These are phyloP conservation scores for Candida sanyaensis DNA, from an alignment of 1,139 yeast species.

Conservation along the genomic window DNA sequence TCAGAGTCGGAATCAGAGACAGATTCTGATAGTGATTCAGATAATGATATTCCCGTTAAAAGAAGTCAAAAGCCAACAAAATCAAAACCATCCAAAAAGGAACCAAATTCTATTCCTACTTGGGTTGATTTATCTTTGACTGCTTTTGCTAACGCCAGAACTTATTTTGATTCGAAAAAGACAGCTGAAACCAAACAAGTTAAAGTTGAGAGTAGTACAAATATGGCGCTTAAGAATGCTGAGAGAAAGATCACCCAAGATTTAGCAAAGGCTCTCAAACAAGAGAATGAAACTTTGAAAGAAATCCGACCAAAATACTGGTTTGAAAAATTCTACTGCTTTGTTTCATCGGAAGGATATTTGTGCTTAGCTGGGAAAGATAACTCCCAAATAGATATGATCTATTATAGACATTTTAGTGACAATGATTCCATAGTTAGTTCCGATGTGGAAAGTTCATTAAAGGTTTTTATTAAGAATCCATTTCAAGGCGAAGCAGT, in stretches of 20 bases:
- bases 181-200: slow-evolving; percentile 76
- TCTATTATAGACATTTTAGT: slow-evolving; percentile 75
- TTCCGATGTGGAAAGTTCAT: slow-evolving; percentile 74
- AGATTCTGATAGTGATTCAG: slow-evolving; percentile 28
- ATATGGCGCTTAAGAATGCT: slow-evolving; percentile 80
- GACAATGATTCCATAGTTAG: slow-evolving; percentile 73
- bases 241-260: slow-evolving; percentile 78
- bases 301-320: slow-evolving; percentile 74
- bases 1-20: slow-evolving; percentile 32
- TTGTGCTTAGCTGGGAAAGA: slow-evolving; percentile 88
- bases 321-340: slow-evolving; percentile 96
- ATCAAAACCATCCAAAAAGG: slow-evolving; percentile 1
- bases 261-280: slow-evolving; percentile 64
- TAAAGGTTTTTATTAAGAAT: slow-evolving; percentile 79
- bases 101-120: slow-evolving; percentile 36
- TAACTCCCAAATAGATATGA: slow-evolving; percentile 77
- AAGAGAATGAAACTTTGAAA: slow-evolving; percentile 62
- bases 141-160: slow-evolving; percentile 90
- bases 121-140: slow-evolving; percentile 69
- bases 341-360: slow-evolving; percentile 85
- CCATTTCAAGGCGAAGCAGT: slow-evolving; percentile 60
- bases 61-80: not conserved
- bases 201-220: slow-evolving; percentile 79
- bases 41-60: slow-evolving; percentile 16
- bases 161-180: slow-evolving; percentile 78